Conservation (phyloP, 1,139 yeast genomes). For the Saccharomyces hybrid region DNA sequence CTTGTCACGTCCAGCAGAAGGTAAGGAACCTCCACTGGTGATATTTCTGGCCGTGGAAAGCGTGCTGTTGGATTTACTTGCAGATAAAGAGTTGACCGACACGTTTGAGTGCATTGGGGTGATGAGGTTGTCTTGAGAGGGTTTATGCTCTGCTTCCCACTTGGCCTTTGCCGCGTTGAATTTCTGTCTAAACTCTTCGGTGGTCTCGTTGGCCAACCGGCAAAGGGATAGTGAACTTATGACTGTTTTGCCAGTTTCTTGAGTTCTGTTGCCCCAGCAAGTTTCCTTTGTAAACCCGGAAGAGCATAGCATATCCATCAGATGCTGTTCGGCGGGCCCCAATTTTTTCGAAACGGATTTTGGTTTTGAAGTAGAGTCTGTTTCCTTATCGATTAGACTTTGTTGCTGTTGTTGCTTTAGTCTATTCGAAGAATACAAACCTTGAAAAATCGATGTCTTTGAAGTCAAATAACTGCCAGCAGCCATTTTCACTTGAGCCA, state of each 20-base stretch:
- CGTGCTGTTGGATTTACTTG: constrained; percentile 1
- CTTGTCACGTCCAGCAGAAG: constrained; percentile 17
- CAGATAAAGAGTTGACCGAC: not conserved
- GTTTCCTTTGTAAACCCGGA: constrained; percentile 71
- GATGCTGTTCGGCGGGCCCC: constrained; percentile 92
- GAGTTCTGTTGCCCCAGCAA: constrained; percentile 78
- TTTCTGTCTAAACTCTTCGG: constrained; percentile 26
- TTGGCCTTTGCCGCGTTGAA: constrained; percentile 20
- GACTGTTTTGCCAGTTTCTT: constrained; percentile 82
- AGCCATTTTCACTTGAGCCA: constrained; percentile 57
- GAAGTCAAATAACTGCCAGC: constrained; percentile 58
- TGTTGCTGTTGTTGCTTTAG: constrained; percentile 23
- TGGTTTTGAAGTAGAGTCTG: constrained; percentile 1
- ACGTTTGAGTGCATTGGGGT: not conserved
- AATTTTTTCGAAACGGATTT: constrained; percentile 37
- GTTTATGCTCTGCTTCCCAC: constrained; percentile 23
- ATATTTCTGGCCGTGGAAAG: not conserved
- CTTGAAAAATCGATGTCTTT: constrained; percentile 63
- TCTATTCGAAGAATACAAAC: constrained; percentile 40
- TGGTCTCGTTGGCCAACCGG: constrained; percentile 42
- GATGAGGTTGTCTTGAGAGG: not conserved
- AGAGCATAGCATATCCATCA: constrained; percentile 88
- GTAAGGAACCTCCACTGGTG: not conserved
- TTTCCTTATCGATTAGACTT: not conserved
- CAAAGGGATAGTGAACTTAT: constrained; percentile 79